Conservation (phyloP, 2,329 filamentous ascomycete species). For the Cryphonectria nitschkei region DNA sequence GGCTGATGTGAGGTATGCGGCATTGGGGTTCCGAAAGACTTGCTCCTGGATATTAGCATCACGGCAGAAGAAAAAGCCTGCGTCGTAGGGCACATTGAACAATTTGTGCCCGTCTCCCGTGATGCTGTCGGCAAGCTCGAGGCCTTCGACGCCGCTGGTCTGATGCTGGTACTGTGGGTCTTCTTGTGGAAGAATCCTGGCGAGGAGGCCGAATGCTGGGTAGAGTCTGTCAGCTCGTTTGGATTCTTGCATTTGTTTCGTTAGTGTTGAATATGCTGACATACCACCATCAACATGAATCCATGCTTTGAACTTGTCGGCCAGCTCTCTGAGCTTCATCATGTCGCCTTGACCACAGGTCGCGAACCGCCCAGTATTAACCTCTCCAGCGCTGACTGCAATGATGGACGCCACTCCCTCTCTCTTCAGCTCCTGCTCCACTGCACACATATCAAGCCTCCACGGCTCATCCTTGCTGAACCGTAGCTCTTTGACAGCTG, state of each 20-base stretch:
- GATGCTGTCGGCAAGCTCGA: conserved; percentile 86
- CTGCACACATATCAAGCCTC: conserved; percentile 66
- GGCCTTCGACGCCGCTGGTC: conserved; percentile 52
- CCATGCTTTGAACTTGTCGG: conserved; percentile 78
- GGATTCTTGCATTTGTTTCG: no score
- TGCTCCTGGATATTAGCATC: conserved; percentile 59
- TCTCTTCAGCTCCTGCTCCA: conserved; percentile 63
- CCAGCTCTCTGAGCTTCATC: conserved; percentile 66
- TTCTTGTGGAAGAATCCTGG: conserved; percentile 62
- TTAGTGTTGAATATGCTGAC: conserved; percentile 30
- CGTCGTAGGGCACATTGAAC: conserved; percentile 96
- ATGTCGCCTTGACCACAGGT: conserved; percentile 62
- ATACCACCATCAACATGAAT: conserved; percentile 82
- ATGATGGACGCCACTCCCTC: conserved; percentile 71
- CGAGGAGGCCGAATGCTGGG: conserved; percentile 82
- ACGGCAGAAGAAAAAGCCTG: conserved; percentile 83
- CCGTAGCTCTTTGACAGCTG: conserved; percentile 65
- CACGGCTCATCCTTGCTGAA: conserved; percentile 61
- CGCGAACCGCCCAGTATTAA: conserved; percentile 86
- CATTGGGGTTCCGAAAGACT: conserved; percentile 83
- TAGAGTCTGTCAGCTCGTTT: not conserved
- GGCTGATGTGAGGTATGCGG: conserved; percentile 69
- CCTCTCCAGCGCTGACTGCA: conserved; percentile 81
- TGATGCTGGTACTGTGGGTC: not conserved
- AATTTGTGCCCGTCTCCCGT: conserved; percentile 87